These are phyloP conservation scores for Leccinum subtestaceum DNA, from an alignment of 768 basidiomycete genomes.

Conservation along the genomic window DNA sequence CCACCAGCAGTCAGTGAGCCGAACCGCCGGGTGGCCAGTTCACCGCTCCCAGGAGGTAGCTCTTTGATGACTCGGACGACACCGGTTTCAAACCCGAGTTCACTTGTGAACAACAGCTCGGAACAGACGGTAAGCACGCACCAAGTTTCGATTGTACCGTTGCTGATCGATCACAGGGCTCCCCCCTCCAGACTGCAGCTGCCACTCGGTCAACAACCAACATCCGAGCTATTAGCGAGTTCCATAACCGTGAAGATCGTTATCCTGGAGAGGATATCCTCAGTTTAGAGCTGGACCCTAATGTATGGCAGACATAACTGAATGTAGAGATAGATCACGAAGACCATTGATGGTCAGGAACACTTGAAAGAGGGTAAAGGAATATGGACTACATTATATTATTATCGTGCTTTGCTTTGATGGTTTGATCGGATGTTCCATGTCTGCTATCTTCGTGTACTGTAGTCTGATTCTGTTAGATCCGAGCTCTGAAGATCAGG, in stretches of 20 bases:
- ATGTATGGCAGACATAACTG: no score
- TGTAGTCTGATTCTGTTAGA: no score
- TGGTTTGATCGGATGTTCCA: not conserved
- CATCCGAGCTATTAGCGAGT: constrained; percentile 11
- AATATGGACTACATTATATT: not conserved
- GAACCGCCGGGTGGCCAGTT: constrained; percentile 35
- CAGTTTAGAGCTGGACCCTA: constrained; percentile 1
- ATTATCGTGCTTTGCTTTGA: not conserved
- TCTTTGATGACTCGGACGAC: not conserved
- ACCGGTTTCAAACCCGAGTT: constrained; percentile 7
- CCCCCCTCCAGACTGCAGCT: not conserved
- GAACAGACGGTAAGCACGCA: constrained; percentile 6
- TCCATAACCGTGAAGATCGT: not conserved
- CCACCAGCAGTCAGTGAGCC: constrained; percentile 7
- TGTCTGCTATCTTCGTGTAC: not conserved
- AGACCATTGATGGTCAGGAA: no score
- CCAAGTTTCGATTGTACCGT: not conserved
- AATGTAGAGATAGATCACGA: not conserved
- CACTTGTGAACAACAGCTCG: not conserved
- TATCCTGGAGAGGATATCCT: constrained; percentile 22
- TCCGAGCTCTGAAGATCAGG: not conserved
- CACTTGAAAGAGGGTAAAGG: not conserved
- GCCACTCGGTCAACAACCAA: not conserved
- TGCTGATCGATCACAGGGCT: not conserved
- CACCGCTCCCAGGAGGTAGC: not conserved